A percentile compares a stretch with the other conserved stretches of the same genome.
Evolutionary conservation across 2,329 filamentous ascomycete genomes (phyloP).

Genomic region (Scytalidium sp.): DNA sequence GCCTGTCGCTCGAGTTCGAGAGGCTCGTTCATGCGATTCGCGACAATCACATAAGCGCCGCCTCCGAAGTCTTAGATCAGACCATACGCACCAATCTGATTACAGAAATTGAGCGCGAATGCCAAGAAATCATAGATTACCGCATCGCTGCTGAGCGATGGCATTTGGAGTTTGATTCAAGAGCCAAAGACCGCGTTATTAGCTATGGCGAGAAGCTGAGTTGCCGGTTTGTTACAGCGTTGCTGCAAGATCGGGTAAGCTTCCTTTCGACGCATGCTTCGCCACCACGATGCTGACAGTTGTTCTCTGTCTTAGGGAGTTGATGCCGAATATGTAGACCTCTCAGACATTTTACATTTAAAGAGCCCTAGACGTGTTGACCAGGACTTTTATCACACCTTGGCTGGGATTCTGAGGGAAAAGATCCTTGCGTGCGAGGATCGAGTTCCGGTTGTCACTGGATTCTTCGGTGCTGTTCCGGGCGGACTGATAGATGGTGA

Average conservation of each 20-base stretch:
- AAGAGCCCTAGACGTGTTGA: conserved; percentile 57
- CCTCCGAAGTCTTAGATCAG: conserved; percentile 56
- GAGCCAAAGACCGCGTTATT: conserved; percentile 83
- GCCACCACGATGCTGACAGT: conserved; percentile 5
- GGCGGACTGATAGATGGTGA: conserved; percentile 84
- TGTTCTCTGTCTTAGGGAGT: conserved; percentile 55
- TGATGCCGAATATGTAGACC: conserved; percentile 84
- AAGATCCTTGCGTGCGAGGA: conserved; percentile 64
- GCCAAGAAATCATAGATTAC: conserved; percentile 75
- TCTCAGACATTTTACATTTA: conserved; percentile 77
- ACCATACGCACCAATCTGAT: conserved; percentile 57
- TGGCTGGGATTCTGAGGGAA: conserved; percentile 58
- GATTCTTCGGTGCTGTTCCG: conserved; percentile 92
- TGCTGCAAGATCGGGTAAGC: conserved; percentile 70
- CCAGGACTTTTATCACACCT: conserved; percentile 65
- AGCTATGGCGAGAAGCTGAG: conserved; percentile 96
- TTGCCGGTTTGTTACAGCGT: conserved; percentile 83
- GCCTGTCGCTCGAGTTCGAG: conserved; percentile 61
- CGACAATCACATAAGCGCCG: conserved; percentile 75
- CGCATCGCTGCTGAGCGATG: conserved; percentile 61
- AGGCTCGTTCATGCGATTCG: conserved; percentile 78
- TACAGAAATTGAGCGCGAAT: conserved; percentile 72
- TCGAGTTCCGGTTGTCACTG: conserved; percentile 77
- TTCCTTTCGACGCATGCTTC: neutral
- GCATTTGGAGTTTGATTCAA: conserved; percentile 72